Conservation (phyloP, 2,329 filamentous ascomycete species). For the Passalora sequoiae region DNA sequence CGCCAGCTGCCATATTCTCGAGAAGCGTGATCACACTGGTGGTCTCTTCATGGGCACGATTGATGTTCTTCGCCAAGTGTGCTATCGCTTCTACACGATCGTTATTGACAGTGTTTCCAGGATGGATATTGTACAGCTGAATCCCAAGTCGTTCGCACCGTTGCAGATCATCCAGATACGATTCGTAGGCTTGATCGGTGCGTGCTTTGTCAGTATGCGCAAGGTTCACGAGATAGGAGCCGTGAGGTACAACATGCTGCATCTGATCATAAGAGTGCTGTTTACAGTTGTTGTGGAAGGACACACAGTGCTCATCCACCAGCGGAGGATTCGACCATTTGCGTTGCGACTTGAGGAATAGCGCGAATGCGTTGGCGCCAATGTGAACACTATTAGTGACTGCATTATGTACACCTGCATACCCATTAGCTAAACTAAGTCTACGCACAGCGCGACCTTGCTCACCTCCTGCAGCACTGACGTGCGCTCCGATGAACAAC, state of each 20-base stretch:
- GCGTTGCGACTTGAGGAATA: slow-evolving; percentile 93
- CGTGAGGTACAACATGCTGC: slow-evolving; percentile 79
- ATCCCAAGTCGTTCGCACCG: slow-evolving; percentile 85
- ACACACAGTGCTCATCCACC: slow-evolving; percentile 58
- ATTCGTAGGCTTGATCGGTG: slow-evolving; percentile 75
- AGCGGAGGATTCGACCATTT: slow-evolving; percentile 88
- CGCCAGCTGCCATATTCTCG: slow-evolving; percentile 91
- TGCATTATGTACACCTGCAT: slow-evolving; percentile 77
- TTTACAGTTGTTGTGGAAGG: slow-evolving; percentile 65
- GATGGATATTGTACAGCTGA: slow-evolving; percentile 94
- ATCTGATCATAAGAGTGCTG: slow-evolving; percentile 66
- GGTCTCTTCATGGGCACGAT: slow-evolving; percentile 67
- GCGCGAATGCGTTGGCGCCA: slow-evolving; percentile 82
- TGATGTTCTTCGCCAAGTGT: slow-evolving; percentile 77
- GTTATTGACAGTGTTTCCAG: slow-evolving; percentile 65
- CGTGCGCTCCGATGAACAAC: slow-evolving; percentile 88
- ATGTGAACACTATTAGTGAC: slow-evolving; percentile 47
- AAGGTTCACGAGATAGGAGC: slow-evolving; percentile 93
- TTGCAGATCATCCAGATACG: slow-evolving; percentile 80
- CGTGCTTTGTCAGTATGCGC: slow-evolving; percentile 76
- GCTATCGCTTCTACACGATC: slow-evolving; percentile 64
- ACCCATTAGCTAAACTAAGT: not conserved
- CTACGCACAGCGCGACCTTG: too few species aligned
- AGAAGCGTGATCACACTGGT: slow-evolving; percentile 76
- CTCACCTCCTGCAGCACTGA: slow-evolving; percentile 78